Evolutionary conservation across 306 rosid genomes (phyloP), one percentile per base, ranked within the genome.

Genomic region (Cucurbita maxima): DNA sequence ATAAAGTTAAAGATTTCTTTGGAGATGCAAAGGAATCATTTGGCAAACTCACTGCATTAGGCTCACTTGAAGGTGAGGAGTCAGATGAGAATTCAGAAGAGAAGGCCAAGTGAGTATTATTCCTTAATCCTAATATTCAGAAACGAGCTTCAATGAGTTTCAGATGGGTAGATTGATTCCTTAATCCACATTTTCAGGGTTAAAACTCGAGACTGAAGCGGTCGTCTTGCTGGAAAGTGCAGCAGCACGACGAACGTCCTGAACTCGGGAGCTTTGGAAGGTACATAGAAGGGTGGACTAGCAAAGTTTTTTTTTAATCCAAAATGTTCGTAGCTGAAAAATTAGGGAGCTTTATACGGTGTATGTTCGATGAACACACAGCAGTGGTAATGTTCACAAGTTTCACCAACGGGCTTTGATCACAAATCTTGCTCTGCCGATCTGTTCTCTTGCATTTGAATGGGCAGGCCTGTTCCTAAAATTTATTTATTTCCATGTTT

Each of bases 11-110:
- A 76, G 97, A 90, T 80, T 94, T 91, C 62, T 86, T 91, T 4
- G 92, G 95, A 68, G 92, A 90, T 59, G 97, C 97, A 76, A 94
- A 87, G 78, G 97, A 87, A 43, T 87, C 97, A 64, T 94, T 94
- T 73, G 90, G 95, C 38, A 86, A 87, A 88, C 78, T 90, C 63
- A 85, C 92, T 2, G 73, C 90, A 7, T 76, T 87, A 61, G 82
- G 79, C 58, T 20, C 82, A 15, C 25, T 82, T 1, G 60, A 72
- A 70, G 59, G 90, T 1, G 85, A 87, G 48, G 88, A 83, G 58
- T 77, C 88, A 16, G 81, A 82, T 62, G 84, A 82, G 78, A 85
- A 76, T 20, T 5, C 81, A 0, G 55, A 63, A 74, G 81, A 78
- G 79, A 83, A 83, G 43, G 72, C 84, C 71, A 89, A 87, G 99